These are phyloP conservation scores for Daldinia grandis DNA, from an alignment of 495 filamentous ascomycete genomes.

Conservation along the genomic window DNA sequence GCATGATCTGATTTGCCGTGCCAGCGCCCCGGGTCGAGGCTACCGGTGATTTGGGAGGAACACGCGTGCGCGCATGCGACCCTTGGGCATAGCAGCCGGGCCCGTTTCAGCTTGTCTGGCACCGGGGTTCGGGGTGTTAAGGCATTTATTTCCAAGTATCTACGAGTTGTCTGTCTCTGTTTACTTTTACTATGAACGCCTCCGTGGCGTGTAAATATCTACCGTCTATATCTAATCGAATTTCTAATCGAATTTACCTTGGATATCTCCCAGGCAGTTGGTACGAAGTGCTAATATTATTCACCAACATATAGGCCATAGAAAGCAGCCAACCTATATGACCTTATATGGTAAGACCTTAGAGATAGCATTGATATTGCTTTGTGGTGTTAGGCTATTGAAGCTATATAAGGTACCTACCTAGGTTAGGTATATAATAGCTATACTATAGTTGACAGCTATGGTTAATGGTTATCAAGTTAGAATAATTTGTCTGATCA, in stretches of 20 bases:
- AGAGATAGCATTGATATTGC: neutral
- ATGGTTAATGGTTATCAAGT: too few relatives aligned
- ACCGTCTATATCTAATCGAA: neutral
- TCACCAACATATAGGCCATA: neutral
- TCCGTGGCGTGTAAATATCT: neutral
- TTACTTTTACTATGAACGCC: neutral
- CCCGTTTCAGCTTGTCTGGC: neutral
- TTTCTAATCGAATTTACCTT: neutral
- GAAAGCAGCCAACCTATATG: neutral
- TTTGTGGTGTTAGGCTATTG: too few relatives aligned
- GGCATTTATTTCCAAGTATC: neutral
- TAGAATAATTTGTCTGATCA: too few relatives aligned
- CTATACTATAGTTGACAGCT: too few relatives aligned
- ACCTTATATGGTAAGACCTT: neutral
- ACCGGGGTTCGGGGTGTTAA: neutral
- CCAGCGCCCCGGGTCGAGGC: constrained; percentile 24
- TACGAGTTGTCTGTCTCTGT: neutral
- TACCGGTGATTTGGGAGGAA: constrained; percentile 29
- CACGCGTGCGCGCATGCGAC: constrained; percentile 3
- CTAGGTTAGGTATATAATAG: too few relatives aligned
- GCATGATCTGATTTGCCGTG: constrained; percentile 10
- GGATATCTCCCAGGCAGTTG: neutral
- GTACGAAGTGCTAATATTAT: neutral
- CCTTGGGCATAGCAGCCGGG: neutral
- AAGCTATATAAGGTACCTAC: too few relatives aligned